Conservation (phyloP, 768 basidiomycete species). For the Rhizopogon vesiculosus region DNA sequence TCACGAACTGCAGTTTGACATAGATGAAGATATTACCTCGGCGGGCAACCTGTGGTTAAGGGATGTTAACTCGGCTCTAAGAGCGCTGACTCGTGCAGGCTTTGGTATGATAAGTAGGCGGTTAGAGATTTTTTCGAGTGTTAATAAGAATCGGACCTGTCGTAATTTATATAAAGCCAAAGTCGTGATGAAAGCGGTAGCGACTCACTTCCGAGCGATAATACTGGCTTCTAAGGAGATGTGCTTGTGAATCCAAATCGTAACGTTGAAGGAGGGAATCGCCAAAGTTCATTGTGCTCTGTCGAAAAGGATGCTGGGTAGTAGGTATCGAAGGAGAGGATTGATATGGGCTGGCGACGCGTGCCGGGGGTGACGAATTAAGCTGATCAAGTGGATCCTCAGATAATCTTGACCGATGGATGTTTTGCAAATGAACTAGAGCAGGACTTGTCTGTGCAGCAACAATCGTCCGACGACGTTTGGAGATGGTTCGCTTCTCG, state of each 20-base stretch:
- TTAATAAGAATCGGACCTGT: conserved; percentile 82
- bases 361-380: conserved; percentile 35
- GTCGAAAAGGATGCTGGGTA: conserved; percentile 38
- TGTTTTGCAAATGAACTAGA: conserved; percentile 52
- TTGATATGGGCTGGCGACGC: conserved; percentile 47
- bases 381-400: conserved; percentile 74
- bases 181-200: background rate
- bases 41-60: conserved; percentile 96
- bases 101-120: conserved; percentile 87
- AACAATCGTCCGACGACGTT: conserved; percentile 46
- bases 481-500: conserved; percentile 10
- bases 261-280: conserved; percentile 66
- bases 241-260: conserved; percentile 58
- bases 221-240: conserved; percentile 81
- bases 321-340: conserved; percentile 69
- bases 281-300: conserved; percentile 38
- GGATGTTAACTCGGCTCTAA: conserved; percentile 91
- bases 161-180: conserved; percentile 9
- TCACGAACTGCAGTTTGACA: conserved; percentile 3
- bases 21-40: conserved; percentile 52
- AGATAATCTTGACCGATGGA: conserved; percentile 53
- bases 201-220: conserved; percentile 75
- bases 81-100: conserved; percentile 92
- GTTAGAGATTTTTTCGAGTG: conserved; percentile 90
- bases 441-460: conserved; percentile 75